Conservation (phyloP, 306 rosid species). For the Cicer pinnatifidum region DNA sequence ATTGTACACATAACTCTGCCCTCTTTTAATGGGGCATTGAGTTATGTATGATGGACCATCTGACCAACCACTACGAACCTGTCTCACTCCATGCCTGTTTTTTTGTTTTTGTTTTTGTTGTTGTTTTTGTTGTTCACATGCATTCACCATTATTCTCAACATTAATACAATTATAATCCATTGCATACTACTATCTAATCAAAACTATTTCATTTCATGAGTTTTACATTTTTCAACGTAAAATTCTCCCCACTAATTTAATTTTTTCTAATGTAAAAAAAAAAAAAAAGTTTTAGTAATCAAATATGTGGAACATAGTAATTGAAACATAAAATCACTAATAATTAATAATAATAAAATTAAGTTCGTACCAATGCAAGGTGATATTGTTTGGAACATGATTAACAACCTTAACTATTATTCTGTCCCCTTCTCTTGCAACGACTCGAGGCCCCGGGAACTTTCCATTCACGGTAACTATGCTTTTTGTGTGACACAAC, state of each 20-base stretch:
- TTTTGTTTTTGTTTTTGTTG: conserved; percentile 10
- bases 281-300: too few species aligned
- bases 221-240: too few species aligned
- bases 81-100: conserved; percentile 72
- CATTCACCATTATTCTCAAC: conserved; percentile 22
- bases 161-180: not conserved
- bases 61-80: conserved; percentile 68
- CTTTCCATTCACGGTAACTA: conserved; percentile 64
- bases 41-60: conserved; percentile 80
- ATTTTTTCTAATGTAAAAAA: too few species aligned
- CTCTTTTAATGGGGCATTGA: conserved; percentile 73
- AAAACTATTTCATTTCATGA: too few species aligned
- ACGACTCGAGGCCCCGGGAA: conserved; percentile 71
- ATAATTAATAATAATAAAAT: not conserved
- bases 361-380: conserved; percentile 67
- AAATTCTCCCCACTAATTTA: too few species aligned
- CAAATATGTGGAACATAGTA: too few species aligned
- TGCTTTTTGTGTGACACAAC: conserved; percentile 65
- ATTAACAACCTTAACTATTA: conserved; percentile 70
- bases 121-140: not conserved
- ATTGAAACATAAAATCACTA: not conserved
- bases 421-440: conserved; percentile 76
- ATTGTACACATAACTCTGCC: conserved; percentile 65
- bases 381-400: conserved; percentile 65
- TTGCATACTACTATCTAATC: not conserved